A percentile compares a stretch with the other conserved stretches of the same genome.
Evolutionary conservation across 1,284 basidiomycete genomes (phyloP).

Genomic region (Farysia itapuensis): DNA sequence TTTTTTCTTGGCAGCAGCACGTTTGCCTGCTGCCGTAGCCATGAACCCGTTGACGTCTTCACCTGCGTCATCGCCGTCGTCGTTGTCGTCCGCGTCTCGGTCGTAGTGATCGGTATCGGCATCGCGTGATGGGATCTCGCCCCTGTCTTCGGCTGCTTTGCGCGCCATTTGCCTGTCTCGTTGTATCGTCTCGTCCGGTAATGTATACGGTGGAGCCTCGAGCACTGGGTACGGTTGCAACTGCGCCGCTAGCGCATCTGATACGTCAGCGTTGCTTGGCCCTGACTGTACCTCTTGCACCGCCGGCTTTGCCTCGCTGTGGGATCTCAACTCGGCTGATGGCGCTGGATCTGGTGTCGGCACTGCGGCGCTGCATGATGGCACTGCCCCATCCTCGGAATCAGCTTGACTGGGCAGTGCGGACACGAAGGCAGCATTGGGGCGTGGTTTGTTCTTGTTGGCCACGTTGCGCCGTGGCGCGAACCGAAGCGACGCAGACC

Average conservation of each 20-base stretch:
- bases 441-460: slow-evolving; percentile 16
- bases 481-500: slow-evolving; percentile 50
- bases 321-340: background rate
- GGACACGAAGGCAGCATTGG: slow-evolving; percentile 26
- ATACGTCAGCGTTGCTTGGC: background rate
- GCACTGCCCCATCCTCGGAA: background rate
- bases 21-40: slow-evolving; percentile 19
- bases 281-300: background rate
- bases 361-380: too few relatives aligned
- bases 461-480: slow-evolving; percentile 33
- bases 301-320: background rate
- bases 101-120: background rate
- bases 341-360: background rate
- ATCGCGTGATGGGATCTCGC: slow-evolving; percentile 1
- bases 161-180: slow-evolving; percentile 15
- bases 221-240: background rate
- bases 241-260: background rate
- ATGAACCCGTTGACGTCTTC: slow-evolving; percentile 49
- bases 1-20: slow-evolving; percentile 17
- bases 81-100: slow-evolving; percentile 1
- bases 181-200: slow-evolving; percentile 19
- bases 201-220: slow-evolving; percentile 11
- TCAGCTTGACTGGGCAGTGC: slow-evolving; percentile 4
- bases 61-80: slow-evolving; percentile 7
- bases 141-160: slow-evolving; percentile 4